Evolutionary conservation across 768 basidiomycete species (phyloP), one percentile per base, ranked within the genome.

Genomic region (Suillus variegatus): DNA sequence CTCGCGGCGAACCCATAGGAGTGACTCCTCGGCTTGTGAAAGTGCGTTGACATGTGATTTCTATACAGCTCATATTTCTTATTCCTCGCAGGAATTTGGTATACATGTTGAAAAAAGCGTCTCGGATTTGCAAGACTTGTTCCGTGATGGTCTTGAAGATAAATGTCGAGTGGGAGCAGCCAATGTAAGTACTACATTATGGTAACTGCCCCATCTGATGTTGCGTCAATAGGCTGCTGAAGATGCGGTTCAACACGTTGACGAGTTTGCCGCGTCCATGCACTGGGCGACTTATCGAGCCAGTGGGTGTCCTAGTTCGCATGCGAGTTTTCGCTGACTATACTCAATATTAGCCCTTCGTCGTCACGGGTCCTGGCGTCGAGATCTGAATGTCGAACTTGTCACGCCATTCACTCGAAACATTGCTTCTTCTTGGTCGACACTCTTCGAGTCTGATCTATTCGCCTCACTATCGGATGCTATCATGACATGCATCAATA

Each of bases 241-340:
- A 1, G 76, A 78, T 61, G 84, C 87, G 10, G 75, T 87, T 8
- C 66, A 77, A 8, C 84, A 82, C 12, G 74, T 80, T 0, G 85
- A 87, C 61, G 77, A 80, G 6, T 85, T 88, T 68, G 82, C 84
- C 1, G 73, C 69, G 7, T 78, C 81, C 6, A 86, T 87, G 84
- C 86, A 88, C 66, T 88, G 88, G 87, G 76, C 65, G 1, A 86
- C 86, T 16, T 88, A 85, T 70, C 80, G 86, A 65, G 86, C 85
- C 6, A 86, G 85, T 86, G 67, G 73, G 83, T 77, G 22, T 28
- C 13, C 41, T n/a, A 28, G 38, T 36, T 40, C 22, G 56, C 20
- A 36, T 49, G 6, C 18, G 25, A 28, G 16, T 41, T 12, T 40
- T 14, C 60, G 80, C 78, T 20, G 62, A 66, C 49, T 61, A 63